Evolutionary conservation across 2,329 filamentous ascomycete genomes (phyloP).

Genomic region (Acarospora socialis): DNA sequence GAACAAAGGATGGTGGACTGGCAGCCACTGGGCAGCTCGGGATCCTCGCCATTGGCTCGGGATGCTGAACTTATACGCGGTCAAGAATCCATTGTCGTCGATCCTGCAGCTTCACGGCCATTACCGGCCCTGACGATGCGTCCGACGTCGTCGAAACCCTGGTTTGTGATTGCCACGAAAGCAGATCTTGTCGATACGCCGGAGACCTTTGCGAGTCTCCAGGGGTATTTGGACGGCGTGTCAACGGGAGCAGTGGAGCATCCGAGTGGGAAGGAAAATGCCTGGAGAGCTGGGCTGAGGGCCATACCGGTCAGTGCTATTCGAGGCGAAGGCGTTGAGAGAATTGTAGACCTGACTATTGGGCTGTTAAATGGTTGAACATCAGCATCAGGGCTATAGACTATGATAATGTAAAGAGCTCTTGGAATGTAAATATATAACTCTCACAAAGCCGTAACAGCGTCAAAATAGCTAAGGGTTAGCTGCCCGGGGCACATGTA

Average conservation of each 20-base stretch:
- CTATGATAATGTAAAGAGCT: too few relatives aligned
- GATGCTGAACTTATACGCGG: conserved; percentile 4
- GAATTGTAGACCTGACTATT: conserved; percentile 58
- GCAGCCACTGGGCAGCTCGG: conserved; percentile 14
- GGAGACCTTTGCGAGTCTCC: conserved; percentile 57
- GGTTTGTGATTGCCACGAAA: conserved; percentile 90
- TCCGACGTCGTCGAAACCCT: conserved; percentile 66
- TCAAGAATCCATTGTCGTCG: conserved; percentile 12
- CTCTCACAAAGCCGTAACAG: too few relatives aligned
- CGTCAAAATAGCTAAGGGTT: too few relatives aligned
- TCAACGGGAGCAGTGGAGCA: conserved; percentile 50
- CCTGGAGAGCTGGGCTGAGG: conserved; percentile 40
- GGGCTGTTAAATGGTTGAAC: conserved; percentile 43
- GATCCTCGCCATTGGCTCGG: conserved; percentile 1
- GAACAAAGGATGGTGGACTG: conserved; percentile 47
- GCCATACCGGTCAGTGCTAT: conserved; percentile 85
- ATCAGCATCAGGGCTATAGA: not conserved
- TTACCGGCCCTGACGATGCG: conserved; percentile 32
- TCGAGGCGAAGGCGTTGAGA: conserved; percentile 65
- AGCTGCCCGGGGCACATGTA: too few relatives aligned
- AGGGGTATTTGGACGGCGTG: conserved; percentile 55
- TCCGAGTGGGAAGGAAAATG: conserved; percentile 58
- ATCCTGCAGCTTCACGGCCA: too few relatives aligned
- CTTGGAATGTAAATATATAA: too few relatives aligned
- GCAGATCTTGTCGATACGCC: conserved; percentile 69